Base-by-base conservation (phyloP, 2,329 filamentous ascomycete species). In the Pestalotiopsis sp. region DNA sequence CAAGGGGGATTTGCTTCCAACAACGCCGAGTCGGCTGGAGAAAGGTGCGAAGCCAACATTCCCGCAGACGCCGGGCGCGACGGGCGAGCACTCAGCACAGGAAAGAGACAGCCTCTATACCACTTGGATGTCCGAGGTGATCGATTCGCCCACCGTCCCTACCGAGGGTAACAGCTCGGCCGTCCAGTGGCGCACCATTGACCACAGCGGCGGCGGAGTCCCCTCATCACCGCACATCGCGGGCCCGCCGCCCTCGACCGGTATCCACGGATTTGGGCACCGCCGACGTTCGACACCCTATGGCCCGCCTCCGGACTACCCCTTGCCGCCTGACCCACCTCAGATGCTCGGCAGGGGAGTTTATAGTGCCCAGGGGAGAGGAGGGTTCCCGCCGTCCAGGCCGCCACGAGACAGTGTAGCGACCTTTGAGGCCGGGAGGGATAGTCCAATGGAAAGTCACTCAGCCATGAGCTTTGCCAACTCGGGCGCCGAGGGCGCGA, bases 201-300 rank as follows among this genome's bases (percentile, higher is more conserved):
- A 64, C 60, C 31, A 59, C 41, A n/a, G 62, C 68, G 59, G 62
- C 41, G 20, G 59, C 68, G 59, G 66, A 60, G 12, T 41, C 39
- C 41, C 61, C 6, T 20, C 62, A 14, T 61, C 62, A 3, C 65
- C 36, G 23, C 17, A 68, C 66, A 13, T 70, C 4, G 20, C 67
- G 14, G 70, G 52, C 17, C 72, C 73, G 3, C 39, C 67, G 17
- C 67, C 72, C 2, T 67, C 73, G 12, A 71, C 75, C 2, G 69
- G 68, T n/a, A 41, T 52, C 25, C 31, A 49, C 4, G 57, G 67
- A 11, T 71, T 76, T 2, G 75, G 76, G 75, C 74, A 76, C 65
- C 70, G 74, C 11, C 71, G 75, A 52, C 75, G 74, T 62, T 77
- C 74, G 2, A 71, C 70, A 12, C 61, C 72, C 6, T 75, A 71